Conservation (phyloP, 2,329 filamentous ascomycete genomes). For the Fusarium paranaense region DNA sequence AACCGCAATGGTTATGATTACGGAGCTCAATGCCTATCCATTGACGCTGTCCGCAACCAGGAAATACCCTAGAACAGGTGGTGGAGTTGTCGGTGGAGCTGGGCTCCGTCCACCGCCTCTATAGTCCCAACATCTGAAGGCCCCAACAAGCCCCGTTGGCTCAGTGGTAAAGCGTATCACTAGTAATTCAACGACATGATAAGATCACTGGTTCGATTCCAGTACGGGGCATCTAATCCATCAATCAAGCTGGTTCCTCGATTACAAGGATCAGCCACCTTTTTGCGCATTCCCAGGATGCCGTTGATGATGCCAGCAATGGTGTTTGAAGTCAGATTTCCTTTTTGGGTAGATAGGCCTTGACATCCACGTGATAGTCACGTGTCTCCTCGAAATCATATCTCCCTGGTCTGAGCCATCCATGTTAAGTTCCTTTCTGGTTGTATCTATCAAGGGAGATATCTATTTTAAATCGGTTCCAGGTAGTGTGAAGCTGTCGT, state of each 20-base stretch:
- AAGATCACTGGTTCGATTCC: conserved; percentile 28
- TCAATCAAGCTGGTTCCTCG: not conserved
- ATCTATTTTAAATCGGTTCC: no score
- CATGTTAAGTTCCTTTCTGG: not conserved
- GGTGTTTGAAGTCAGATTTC: not conserved
- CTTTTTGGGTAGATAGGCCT: not conserved
- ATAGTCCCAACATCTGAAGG: not conserved
- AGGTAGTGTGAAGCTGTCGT: no score
- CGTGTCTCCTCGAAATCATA: not conserved
- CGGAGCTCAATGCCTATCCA: not conserved
- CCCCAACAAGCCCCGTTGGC: conserved; percentile 16
- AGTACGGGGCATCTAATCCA: conserved; percentile 9
- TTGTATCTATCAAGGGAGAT: no score
- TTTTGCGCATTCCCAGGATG: not conserved
- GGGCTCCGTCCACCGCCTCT: not conserved
- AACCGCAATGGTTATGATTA: not conserved
- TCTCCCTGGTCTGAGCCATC: not conserved
- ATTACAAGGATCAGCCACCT: accelerated
- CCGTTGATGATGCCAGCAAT: not conserved
- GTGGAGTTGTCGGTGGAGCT: not conserved
- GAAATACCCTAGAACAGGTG: not conserved
- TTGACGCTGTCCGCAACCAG: not conserved
- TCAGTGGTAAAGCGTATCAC: conserved; percentile 29
- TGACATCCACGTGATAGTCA: not conserved
- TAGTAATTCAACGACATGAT: conserved; percentile 16